Evolutionary conservation across 192 early-diverging fungal genomes (phyloP), one percentile per base, ranked within the genome.

Genomic region (Coemansia erecta): DNA sequence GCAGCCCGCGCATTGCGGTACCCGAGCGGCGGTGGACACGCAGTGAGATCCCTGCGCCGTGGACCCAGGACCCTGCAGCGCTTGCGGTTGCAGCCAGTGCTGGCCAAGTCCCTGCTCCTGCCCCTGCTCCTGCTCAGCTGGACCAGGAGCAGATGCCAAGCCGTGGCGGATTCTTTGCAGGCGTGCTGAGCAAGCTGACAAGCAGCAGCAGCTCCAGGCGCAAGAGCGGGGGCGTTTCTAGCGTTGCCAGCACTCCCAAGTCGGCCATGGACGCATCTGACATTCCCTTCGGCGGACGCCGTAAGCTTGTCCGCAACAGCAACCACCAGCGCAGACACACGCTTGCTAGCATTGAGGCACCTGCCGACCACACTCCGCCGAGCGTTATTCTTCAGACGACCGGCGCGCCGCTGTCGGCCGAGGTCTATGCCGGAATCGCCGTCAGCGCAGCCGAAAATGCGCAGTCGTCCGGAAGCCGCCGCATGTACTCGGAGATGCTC

Each of bases 401-500:
- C 6, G 24, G 26, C 35, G 60, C 51, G 22, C 52, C 72, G 21
- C 63, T 75, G 17, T 66, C 73, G 2, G 52, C 54, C 11, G 68
- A 61, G 26, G 63, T 77, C 8, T 66, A 50, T 26, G 63, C 49
- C 10, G 53, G 57, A n/a, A 70, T 77, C 46, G 68, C 56, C 18
- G 53, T 55, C 26, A 60, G 33, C 23, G 58, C 73, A 3, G 41
- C 49, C n/a, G 61, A 63, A 11, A 39, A 56, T 13, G 59, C 63
- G 6, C 63, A 50, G 56, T 77, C 68, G 33, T 66, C 73, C 13
- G 61, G 63, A 2, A 64, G 62, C 50, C 50, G 54, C 10, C 73
- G 68, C 44, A 65, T 77, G 54, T 77, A 77, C 46, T 47, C 73
- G 8, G 55, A 77, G 44, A 50, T 66, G 12, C 41, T 70, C 35